Conservation (phyloP, 305 asterid species). For the Fraxinus sp. region DNA sequence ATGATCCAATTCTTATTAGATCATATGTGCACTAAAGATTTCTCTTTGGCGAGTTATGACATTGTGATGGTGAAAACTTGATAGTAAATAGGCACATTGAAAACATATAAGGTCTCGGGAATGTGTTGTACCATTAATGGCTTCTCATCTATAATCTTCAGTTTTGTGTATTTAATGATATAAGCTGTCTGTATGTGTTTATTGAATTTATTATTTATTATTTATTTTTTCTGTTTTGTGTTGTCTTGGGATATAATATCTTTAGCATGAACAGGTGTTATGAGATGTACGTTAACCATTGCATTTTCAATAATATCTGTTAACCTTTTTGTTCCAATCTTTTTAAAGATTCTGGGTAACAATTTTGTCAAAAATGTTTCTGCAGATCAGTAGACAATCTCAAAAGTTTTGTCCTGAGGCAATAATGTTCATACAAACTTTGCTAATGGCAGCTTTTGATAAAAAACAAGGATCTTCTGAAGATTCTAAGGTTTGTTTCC, state of each 20-base stretch:
- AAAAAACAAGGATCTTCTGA: constrained; percentile 35
- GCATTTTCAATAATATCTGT: not conserved
- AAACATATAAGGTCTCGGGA: not conserved
- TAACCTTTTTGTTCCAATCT: constrained; percentile 2
- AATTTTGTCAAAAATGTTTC: constrained; percentile 10
- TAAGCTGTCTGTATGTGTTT: not conserved
- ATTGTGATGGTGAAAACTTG: not conserved
- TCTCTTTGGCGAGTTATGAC: not conserved
- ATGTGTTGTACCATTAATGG: not conserved
- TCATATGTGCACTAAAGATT: not conserved
- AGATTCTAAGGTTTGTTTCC: constrained; percentile 65
- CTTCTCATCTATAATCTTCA: not conserved
- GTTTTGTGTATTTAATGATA: not conserved
- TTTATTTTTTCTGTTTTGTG: not conserved
- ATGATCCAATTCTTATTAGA: not conserved
- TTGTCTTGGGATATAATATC: not conserved
- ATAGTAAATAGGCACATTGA: not conserved
- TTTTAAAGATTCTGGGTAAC: constrained; percentile 1
- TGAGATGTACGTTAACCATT: not conserved
- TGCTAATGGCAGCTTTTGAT: constrained; percentile 64
- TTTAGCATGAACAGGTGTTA: not conserved
- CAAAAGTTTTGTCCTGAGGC: constrained; percentile 83
- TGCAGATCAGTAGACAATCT: constrained; percentile 68
- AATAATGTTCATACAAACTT: constrained; percentile 58
- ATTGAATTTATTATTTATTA: not conserved